These are phyloP conservation scores for Byssothecium circinans DNA, from an alignment of 2,329 filamentous ascomycete species.

Conservation along the genomic window DNA sequence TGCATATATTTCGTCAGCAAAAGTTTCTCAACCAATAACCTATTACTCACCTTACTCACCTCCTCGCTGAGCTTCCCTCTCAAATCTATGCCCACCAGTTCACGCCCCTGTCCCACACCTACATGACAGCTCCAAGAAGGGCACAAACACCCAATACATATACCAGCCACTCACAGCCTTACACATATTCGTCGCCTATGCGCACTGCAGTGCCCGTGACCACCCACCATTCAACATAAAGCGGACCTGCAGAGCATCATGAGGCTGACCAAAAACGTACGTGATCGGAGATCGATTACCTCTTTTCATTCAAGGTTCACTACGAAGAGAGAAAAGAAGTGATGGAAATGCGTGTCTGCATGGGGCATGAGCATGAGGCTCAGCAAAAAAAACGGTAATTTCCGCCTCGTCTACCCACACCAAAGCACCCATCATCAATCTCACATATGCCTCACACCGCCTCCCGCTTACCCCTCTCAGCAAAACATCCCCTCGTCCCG, in stretches of 20 bases:
- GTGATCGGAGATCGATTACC: too few species aligned
- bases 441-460: conserved; percentile 7
- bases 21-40: too few species aligned
- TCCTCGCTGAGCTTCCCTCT: too few species aligned
- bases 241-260: conserved; percentile 2
- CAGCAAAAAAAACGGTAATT: too few species aligned
- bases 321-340: neutral
- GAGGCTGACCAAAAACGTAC: neutral
- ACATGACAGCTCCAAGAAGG: too few species aligned
- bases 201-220: neutral
- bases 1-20: too few species aligned
- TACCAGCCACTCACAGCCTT: conserved; percentile 16
- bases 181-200: conserved; percentile 14
- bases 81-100: too few species aligned
- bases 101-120: too few species aligned
- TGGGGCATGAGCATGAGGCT: too few species aligned
- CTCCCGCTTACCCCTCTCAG: neutral
- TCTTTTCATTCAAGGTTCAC: neutral
- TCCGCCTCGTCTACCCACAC: neutral
- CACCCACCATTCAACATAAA: neutral
- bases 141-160: too few species aligned
- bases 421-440: conserved; percentile 1
- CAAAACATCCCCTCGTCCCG: neutral
- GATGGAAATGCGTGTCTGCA: too few species aligned
- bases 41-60: too few species aligned